Conservation (phyloP, 2,329 filamentous ascomycete species). For the Penicillium hordei region DNA sequence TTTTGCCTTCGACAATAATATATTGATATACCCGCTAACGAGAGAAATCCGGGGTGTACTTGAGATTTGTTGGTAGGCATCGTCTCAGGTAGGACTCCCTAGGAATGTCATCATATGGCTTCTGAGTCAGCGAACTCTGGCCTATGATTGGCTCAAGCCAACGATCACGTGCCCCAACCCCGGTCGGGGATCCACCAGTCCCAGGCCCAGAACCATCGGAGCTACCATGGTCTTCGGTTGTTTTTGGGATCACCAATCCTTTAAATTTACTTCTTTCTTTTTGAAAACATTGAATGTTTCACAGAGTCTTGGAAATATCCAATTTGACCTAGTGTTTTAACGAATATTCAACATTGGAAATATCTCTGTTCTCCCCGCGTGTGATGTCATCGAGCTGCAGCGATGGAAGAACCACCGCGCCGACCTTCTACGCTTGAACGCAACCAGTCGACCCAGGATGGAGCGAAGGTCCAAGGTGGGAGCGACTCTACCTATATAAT, state of each 20-base stretch:
- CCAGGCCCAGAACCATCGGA: background rate
- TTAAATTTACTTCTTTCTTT: background rate
- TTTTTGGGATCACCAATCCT: background rate
- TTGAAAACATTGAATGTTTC: background rate
- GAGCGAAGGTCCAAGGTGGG: background rate
- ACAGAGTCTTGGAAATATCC: fast-evolving
- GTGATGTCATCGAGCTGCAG: slow-evolving; percentile 7
- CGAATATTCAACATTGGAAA: background rate
- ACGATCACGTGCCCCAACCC: background rate
- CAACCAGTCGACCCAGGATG: background rate
- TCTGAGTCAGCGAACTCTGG: too few species aligned
- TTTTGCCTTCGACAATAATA: too few species aligned
- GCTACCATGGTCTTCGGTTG: background rate
- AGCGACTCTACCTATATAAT: fast-evolving
- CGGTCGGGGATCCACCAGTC: background rate
- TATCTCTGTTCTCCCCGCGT: background rate
- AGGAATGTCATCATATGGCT: background rate
- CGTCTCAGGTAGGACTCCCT: too few species aligned
- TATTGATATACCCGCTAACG: too few species aligned
- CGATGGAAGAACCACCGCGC: slow-evolving; percentile 1
- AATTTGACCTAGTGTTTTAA: too few species aligned
- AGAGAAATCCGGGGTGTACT: too few species aligned
- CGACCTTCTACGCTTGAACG: background rate
- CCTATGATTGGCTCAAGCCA: background rate
- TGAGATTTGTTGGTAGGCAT: too few species aligned